Conservation (phyloP, 2,329 filamentous ascomycete genomes). For the Raffaelea ambrosiae region DNA sequence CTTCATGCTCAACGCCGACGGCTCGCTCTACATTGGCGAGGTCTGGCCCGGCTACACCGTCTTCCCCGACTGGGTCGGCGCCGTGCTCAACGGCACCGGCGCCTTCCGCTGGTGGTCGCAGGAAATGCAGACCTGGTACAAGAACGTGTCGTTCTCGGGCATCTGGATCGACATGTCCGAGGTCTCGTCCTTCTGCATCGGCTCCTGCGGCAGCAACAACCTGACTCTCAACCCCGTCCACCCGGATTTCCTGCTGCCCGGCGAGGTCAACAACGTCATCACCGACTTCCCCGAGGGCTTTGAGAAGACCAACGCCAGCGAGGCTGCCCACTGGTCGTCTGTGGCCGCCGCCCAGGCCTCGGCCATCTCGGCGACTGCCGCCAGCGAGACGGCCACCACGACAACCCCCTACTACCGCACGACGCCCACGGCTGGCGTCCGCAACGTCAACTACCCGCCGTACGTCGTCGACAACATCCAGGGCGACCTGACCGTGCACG, state of each 20-base stretch:
- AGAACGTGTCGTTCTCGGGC: constrained; percentile 38
- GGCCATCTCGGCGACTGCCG: constrained; percentile 24
- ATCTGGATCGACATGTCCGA: constrained; percentile 55
- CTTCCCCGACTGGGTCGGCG: constrained; percentile 58
- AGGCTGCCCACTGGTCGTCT: constrained; percentile 41
- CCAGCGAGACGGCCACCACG: constrained; percentile 19
- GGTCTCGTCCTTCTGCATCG: constrained; percentile 41
- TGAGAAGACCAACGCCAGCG: constrained; percentile 58
- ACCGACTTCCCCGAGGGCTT: constrained; percentile 62
- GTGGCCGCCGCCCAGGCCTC: constrained; percentile 40
- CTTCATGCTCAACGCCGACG: constrained; percentile 50
- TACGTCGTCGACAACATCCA: constrained; percentile 69
- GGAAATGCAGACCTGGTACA: constrained; percentile 30
- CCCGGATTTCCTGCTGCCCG: constrained; percentile 56
- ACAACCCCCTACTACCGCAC: constrained; percentile 44
- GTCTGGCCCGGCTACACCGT: constrained; percentile 70
- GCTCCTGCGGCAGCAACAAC: constrained; percentile 60
- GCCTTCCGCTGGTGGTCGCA: constrained; percentile 54
- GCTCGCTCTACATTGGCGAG: constrained; percentile 46
- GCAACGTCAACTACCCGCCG: constrained; percentile 65
- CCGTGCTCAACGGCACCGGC: constrained; percentile 51
- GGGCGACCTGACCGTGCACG: constrained; percentile 64
- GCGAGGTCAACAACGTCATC: constrained; percentile 51
- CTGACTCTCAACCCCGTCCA: constrained; percentile 60
- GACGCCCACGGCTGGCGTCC: constrained; percentile 51